Evolutionary conservation across 495 filamentous ascomycete species (phyloP), one percentile per base, ranked within the genome.

Genomic region (Penicillium chermesinum): DNA sequence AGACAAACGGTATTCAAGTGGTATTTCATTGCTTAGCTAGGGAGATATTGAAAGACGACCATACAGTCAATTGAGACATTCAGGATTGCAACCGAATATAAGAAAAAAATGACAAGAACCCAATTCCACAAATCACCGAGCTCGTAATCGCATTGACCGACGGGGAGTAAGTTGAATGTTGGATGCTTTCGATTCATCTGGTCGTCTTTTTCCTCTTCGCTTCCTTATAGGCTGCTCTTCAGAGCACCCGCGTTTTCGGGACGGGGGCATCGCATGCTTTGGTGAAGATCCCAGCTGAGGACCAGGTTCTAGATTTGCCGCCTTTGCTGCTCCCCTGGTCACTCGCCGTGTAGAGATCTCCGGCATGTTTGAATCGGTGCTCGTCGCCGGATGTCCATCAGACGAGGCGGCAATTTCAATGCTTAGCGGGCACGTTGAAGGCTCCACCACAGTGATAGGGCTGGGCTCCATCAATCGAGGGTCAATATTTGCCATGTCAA

Each of bases 401-500:
- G 54, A 57, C 37, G 35, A 38, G 33, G 21, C 41, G 15, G 41
- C 19, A 32, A 25, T 35, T 49, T 46, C 37, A 32, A 40, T 43
- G 25, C 20, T 32, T 57, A 37, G 27, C 17, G 21, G 37, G 27
- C 2, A 41, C 16, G 45, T 10, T 39, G 20, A 50, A 20, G 20
- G 17, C 39, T 52, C 32, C 35, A 30, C 33, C 7, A 41, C 20
- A 39, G 44, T 22, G 19, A 44, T 30, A 52, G 39, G 39, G 20
- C 20, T 30, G 18, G 16, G 19, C 34, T 52, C 54, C 15, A 54
- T 25, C 44, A 61, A 37, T 16, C 54, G 44, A 25, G 57, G 57
- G 32, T 57, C 48, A 41, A 61, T 61, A 44, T 57, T 61, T 45
- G 44, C 46, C 38, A 55, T 32, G 25, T 52, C 48, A 37, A 54